Evolutionary conservation across 139 green algal genomes (phyloP), one percentile per base, ranked within the genome.

Genomic region (Axilococcus clingmanii): DNA sequence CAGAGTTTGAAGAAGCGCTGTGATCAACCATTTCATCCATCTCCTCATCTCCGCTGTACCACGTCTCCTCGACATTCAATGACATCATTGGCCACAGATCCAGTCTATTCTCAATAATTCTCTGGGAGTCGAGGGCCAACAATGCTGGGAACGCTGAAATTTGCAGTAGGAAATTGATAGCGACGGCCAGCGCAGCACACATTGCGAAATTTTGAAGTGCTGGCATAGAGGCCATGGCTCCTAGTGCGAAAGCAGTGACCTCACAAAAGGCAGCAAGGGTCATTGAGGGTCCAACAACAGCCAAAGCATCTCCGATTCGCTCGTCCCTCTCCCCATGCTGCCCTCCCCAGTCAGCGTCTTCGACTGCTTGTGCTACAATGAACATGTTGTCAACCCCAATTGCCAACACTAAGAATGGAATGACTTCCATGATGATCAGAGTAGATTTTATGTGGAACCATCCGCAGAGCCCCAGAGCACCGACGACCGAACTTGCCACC

Each of bases 341-440:
- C 4, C 42, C 12, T 7, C 22, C 15, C 32, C 6, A n/a, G n/a
- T n/a, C n/a, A 50, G 6, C 12, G 23, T 34, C 7, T 29, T 29
- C n/a, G 41, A 94, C 58, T 1, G 82, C 72, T 27, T 91, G 63
- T 9, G 80, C 81, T 28, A 96, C 66, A 22, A 96, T 84, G 61
- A 94, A 94, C 83, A 96, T 94, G 74, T 94, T 95, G 75, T 96
- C 87, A 32, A 95, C 87, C 0, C 87, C 87, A 17, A 95, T 78
- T 9, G 87, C 87, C 55, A 95, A 71, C 49, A 80, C 81, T 35
- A 96, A 71, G 67, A 95, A 95, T 23, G 87, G 87, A 31, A 95
- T 90, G 19, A 95, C 87, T 63, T 94, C 82, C 48, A 86, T 52
- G 30, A 83, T 82, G 56, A 94, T 92, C 31, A 94, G 75, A 4